Evolutionary conservation across 1,284 basidiomycete species (phyloP).

Genomic region (Rhodotorula sp.): DNA sequence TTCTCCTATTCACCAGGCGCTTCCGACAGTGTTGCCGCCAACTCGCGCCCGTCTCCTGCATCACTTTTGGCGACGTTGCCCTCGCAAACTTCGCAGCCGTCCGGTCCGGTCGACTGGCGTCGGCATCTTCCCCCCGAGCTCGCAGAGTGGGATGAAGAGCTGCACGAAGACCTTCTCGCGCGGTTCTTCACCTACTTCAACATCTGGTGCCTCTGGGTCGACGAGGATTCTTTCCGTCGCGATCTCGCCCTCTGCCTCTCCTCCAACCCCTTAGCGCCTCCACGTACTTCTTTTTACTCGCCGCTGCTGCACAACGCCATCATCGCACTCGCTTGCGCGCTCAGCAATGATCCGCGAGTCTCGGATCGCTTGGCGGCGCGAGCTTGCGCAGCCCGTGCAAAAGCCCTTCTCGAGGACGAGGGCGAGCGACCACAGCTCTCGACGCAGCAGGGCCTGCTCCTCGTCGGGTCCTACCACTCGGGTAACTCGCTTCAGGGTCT

Average conservation of each 20-base stretch:
- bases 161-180: slow-evolving; percentile 54
- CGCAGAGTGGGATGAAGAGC: slow-evolving; percentile 13
- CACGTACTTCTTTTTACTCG: slow-evolving; percentile 64
- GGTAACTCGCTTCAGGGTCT: slow-evolving; percentile 12
- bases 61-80: not conserved
- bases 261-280: slow-evolving; percentile 43
- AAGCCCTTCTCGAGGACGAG: slow-evolving; percentile 46
- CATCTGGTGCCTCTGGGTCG: slow-evolving; percentile 56
- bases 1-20: slow-evolving; percentile 1
- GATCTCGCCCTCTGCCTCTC: slow-evolving; percentile 55
- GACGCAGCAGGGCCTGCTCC: slow-evolving; percentile 45
- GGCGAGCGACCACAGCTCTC: slow-evolving; percentile 46
- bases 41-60: not conserved
- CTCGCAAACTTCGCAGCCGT: not conserved
- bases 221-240: slow-evolving; percentile 60
- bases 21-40: not conserved
- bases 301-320: slow-evolving; percentile 61
- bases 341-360: slow-evolving; percentile 41
- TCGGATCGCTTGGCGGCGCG: not conserved
- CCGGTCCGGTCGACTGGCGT: slow-evolving; percentile 15
- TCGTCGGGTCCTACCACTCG: slow-evolving; percentile 45
- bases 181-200: slow-evolving; percentile 64
- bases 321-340: slow-evolving; percentile 58
- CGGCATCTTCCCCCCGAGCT: not conserved
- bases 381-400: slow-evolving; percentile 40